phyloP scores from a whole-genome alignment of 129 eudicot genomes.

The Saussurea involucrata region DNA sequence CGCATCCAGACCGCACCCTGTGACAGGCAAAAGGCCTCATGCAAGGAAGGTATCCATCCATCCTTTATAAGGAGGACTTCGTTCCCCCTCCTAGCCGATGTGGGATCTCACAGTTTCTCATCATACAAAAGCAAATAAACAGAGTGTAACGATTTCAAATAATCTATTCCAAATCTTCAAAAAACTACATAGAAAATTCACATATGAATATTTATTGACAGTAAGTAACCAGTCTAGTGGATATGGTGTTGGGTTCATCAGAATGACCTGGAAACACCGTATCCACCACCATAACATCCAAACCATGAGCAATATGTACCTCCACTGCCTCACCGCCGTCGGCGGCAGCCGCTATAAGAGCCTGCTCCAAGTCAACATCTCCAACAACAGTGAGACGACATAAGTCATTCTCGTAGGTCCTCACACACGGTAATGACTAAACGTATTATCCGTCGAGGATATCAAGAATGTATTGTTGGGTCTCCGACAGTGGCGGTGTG shows the following conservation, averaged over 20 bases:
- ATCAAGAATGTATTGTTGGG: slow-evolving; percentile 52
- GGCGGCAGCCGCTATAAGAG: slow-evolving; percentile 87
- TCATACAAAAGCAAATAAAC: neutral
- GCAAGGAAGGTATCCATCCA: no score
- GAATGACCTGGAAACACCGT: slow-evolving; percentile 70
- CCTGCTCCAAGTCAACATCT: slow-evolving; percentile 67
- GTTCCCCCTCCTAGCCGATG: no score
- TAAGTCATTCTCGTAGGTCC: slow-evolving; percentile 82
- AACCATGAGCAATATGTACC: slow-evolving; percentile 53
- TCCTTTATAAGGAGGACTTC: no score
- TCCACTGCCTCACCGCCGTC: slow-evolving; percentile 88
- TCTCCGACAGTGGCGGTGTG: slow-evolving; percentile 29
- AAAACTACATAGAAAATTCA: neutral
- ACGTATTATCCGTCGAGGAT: slow-evolving; percentile 40
- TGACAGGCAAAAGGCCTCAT: no score
- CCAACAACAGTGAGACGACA: slow-evolving; percentile 72
- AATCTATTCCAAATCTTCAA: neutral
- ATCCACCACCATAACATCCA: slow-evolving; percentile 76
- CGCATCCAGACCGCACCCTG: no score
- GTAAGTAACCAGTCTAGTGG: slow-evolving; percentile 77
- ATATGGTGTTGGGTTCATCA: slow-evolving; percentile 63
- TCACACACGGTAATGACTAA: slow-evolving; percentile 46
- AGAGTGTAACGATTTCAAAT: neutral
- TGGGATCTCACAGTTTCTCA: no score
- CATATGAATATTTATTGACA: neutral